These are phyloP conservation scores for Yarrowia deformans DNA, from an alignment of 805 yeast species.

Conservation along the genomic window DNA sequence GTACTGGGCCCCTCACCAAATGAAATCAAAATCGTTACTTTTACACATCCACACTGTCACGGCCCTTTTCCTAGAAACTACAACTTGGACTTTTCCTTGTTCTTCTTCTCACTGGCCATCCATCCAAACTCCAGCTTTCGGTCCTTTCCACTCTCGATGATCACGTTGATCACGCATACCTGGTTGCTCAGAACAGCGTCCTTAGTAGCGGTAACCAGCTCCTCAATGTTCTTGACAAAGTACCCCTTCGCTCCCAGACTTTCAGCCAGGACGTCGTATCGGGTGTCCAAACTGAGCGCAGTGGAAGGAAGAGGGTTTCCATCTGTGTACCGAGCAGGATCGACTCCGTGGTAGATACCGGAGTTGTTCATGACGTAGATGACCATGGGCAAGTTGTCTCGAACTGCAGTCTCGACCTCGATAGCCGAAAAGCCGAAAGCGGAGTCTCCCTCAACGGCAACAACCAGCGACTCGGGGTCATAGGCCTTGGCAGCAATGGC, in stretches of 20 bases:
- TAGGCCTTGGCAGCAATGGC: slow-evolving; percentile 67
- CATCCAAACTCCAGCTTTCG: slow-evolving; percentile 69
- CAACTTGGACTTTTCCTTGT: slow-evolving; percentile 45
- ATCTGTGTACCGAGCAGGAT: slow-evolving; percentile 47
- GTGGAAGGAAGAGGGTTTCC: slow-evolving; percentile 60
- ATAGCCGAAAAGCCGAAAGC: slow-evolving; percentile 78
- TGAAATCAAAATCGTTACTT: too few species aligned
- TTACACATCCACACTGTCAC: too few species aligned
- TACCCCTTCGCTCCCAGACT: slow-evolving; percentile 66
- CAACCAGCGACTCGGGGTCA: slow-evolving; percentile 55
- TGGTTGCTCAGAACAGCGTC: slow-evolving; percentile 52
- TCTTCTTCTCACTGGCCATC: slow-evolving; percentile 62
- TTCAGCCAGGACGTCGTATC: slow-evolving; percentile 63
- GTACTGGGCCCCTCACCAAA: too few species aligned
- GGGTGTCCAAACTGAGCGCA: slow-evolving; percentile 62
- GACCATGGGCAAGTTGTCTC: slow-evolving; percentile 61
- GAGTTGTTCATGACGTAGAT: slow-evolving; percentile 74
- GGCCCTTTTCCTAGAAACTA: not conserved
- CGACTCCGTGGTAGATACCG: slow-evolving; percentile 73
- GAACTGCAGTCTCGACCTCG: slow-evolving; percentile 73
- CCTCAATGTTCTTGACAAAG: slow-evolving; percentile 54
- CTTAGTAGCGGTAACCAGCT: slow-evolving; percentile 51
- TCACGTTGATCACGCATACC: slow-evolving; percentile 63
- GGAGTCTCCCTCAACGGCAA: slow-evolving; percentile 76
- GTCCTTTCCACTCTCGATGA: slow-evolving; percentile 66